Base-by-base conservation (phyloP, 2,329 filamentous ascomycete genomes). In the Alternaria angustiovoidea region DNA sequence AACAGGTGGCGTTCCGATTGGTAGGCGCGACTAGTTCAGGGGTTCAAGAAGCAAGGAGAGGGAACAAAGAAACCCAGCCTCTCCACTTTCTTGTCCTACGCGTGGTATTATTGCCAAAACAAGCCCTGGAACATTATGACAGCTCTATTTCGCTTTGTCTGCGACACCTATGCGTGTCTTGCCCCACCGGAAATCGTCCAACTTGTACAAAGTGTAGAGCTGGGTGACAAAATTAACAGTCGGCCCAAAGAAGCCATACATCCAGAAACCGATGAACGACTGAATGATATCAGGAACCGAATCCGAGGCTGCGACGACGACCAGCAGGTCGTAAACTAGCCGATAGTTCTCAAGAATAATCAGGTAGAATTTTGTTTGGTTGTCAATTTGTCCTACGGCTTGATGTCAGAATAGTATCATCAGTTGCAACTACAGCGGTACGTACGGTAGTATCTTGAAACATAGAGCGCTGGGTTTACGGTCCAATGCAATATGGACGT, bases 131-230 rank as follows among this genome's bases (percentile, higher is more conserved):
- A 24, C 12, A 42, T 1, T 24, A 16, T 6, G 11, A 24, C 39
- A 2, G 39, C 20, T 42, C 32, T 49, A 36, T 9, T 38, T 24
- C 24, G 32, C 32, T 20, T 49, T 49, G 4, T 43, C 24, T 28
- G 36, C 22, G 20, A 59, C 43, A 16, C 34, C 56, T 12, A 59
- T 43, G 14, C 43, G 42, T 7, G 56, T 59, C 56, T 59, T 59
- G 8, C 51, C 51, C 56, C 56, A 59, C 32, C 51, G 36, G 14
- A 59, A 59, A 55, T 59, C 51, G 28, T 59, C 51, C 51, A 59
- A 11, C 5, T 54, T 54, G 28, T 48, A 38, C n/a, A 59, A 18
- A 7, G 51, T 54, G 43, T 59, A 54, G 20, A 54, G 22, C 9
- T 59, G 56, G 18, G 36, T 54, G 8, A 54, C 30, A 7, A 49